Evolutionary conservation across 192 early-diverging fungal species (phyloP).

Genomic region (Podila horticola): DNA sequence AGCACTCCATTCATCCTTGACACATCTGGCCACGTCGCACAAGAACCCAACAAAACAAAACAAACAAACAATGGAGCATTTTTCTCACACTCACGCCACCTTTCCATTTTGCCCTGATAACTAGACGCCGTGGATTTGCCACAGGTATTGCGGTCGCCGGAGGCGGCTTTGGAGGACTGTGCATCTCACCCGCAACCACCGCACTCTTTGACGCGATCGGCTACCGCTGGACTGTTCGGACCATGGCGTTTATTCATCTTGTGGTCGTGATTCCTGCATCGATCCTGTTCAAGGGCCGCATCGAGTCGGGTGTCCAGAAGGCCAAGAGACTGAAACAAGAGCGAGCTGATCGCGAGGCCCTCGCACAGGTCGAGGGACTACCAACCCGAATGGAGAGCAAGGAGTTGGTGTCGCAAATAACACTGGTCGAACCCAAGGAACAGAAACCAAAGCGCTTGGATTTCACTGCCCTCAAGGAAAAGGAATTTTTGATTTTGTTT

Average conservation of each 20-base stretch:
- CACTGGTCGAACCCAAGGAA: conserved; percentile 2
- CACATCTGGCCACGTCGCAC: too few species aligned
- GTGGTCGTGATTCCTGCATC: conserved; percentile 53
- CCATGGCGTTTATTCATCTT: conserved; percentile 56
- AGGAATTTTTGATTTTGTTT: conserved; percentile 55
- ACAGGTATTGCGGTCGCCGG: conserved; percentile 63
- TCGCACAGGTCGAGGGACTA: not conserved
- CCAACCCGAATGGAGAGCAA: conserved; percentile 13
- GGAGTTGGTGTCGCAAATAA: conserved; percentile 1
- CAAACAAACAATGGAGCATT: too few species aligned
- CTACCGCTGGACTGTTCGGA: conserved; percentile 64
- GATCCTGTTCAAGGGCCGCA: conserved; percentile 52
- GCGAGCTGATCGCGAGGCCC: conserved; percentile 11
- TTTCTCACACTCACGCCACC: not conserved
- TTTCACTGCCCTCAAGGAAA: conserved; percentile 55
- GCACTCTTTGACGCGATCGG: conserved; percentile 57
- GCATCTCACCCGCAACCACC: conserved; percentile 59
- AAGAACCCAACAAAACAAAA: too few species aligned
- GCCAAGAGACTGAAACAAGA: conserved; percentile 26
- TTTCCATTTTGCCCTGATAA: not conserved
- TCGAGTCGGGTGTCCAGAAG: conserved; percentile 29
- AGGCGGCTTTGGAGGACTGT: conserved; percentile 63
- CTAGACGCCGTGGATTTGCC: conserved; percentile 56
- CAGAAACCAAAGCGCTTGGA: conserved; percentile 50
- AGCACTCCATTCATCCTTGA: not conserved